These are phyloP conservation scores for Ophiostoma sp. DNA, from an alignment of 2,329 filamentous ascomycete species.

Conservation along the genomic window DNA sequence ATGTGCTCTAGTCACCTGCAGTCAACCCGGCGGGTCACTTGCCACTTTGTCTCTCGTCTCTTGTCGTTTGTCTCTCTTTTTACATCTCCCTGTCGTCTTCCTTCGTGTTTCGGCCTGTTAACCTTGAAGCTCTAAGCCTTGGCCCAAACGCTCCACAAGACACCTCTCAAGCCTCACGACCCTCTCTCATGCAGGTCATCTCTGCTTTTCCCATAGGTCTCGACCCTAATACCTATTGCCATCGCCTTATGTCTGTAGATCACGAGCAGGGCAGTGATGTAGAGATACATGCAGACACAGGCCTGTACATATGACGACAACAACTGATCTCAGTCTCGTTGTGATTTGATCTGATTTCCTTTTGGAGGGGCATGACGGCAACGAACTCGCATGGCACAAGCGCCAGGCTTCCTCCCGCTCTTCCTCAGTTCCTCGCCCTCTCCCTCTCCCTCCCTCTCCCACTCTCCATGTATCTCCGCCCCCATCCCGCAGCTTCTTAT, in stretches of 20 bases:
- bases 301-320: background rate
- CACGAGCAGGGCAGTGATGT: background rate
- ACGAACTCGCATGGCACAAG: background rate
- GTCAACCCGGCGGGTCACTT: slow-evolving; percentile 11
- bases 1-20: slow-evolving; percentile 19
- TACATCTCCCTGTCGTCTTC: background rate
- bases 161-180: background rate
- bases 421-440: slow-evolving; percentile 8
- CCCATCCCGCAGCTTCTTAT: background rate
- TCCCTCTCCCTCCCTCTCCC: slow-evolving; percentile 1
- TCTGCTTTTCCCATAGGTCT: background rate
- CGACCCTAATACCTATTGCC: background rate
- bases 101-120: background rate
- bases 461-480: background rate
- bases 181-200: background rate
- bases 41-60: background rate
- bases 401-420: slow-evolving; percentile 1
- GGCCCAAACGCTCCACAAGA: background rate
- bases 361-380: background rate
- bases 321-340: background rate
- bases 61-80: background rate
- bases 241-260: background rate
- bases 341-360: background rate
- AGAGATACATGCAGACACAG: background rate
- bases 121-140: background rate